These are phyloP conservation scores for Eimeria tenella DNA, from an alignment of 169 alveolate species.

Conservation along the genomic window DNA sequence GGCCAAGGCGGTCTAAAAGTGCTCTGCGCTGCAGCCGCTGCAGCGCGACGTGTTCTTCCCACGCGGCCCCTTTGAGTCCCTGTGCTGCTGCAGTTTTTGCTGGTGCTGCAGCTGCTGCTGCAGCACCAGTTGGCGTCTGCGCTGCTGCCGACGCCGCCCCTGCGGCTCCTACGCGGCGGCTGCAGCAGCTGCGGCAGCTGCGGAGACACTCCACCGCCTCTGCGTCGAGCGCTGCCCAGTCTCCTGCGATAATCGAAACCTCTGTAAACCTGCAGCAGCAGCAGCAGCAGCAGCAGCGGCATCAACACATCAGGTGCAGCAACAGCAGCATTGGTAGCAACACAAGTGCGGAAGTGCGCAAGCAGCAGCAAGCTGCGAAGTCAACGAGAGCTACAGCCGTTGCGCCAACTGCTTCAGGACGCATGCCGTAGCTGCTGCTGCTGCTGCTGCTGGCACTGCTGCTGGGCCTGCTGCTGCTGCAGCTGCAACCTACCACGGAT, in stretches of 20 bases:
- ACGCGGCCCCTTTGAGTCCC: background rate
- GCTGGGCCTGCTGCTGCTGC: background rate
- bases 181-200: constrained; percentile 66
- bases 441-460: background rate
- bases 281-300: constrained; percentile 46
- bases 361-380: background rate
- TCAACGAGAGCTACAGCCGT: constrained; percentile 6
- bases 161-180: background rate
- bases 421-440: background rate
- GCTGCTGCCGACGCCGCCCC: background rate
- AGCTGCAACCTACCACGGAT: constrained; percentile 9
- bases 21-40: constrained; percentile 63
- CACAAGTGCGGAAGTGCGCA: background rate
- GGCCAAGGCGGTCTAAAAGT: background rate
- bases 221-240: constrained; percentile 55
- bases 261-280: constrained; percentile 65
- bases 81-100: constrained; percentile 17
- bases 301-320: constrained; percentile 47
- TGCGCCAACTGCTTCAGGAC: background rate
- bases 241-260: constrained; percentile 24
- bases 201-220: constrained; percentile 45
- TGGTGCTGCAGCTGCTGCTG: constrained; percentile 8
- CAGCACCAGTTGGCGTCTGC: background rate
- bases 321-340: background rate
- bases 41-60: background rate